Conservation (phyloP, 2,329 filamentous ascomycete genomes). For the Fusarium brachygibbosum region DNA sequence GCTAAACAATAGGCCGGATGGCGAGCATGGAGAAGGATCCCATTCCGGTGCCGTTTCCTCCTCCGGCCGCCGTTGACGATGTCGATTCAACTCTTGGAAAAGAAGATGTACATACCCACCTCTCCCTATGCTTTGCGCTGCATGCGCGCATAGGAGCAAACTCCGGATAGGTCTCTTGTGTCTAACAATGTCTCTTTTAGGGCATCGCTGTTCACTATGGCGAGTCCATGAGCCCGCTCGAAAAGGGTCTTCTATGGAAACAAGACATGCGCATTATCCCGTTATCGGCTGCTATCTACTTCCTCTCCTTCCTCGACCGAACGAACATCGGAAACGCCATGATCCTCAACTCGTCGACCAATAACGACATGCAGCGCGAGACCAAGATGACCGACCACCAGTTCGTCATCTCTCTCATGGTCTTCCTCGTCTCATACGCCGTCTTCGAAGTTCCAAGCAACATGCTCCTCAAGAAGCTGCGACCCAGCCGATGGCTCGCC, state of each 20-base stretch:
- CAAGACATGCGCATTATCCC: constrained; percentile 75
- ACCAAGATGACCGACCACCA: constrained; percentile 72
- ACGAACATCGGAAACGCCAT: constrained; percentile 79
- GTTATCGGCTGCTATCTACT: constrained; percentile 72
- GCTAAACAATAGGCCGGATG: constrained; percentile 38
- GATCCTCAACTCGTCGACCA: constrained; percentile 71
- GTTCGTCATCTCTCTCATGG: constrained; percentile 70
- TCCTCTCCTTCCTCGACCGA: constrained; percentile 76
- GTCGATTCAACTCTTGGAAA: constrained; percentile 48
- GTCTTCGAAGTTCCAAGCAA: constrained; percentile 76
- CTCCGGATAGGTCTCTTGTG: background rate
- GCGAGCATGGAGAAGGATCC: constrained; percentile 38
- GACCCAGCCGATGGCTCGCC: constrained; percentile 73
- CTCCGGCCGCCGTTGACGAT: constrained; percentile 47
- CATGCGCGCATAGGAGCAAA: constrained; percentile 5
- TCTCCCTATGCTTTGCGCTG: constrained; percentile 2
- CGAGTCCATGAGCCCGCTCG: constrained; percentile 47
- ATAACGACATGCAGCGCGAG: constrained; percentile 72
- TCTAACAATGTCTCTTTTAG: constrained; percentile 37
- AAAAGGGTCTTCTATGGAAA: constrained; percentile 64
- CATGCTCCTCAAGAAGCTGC: constrained; percentile 73
- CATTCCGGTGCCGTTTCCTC: constrained; percentile 45
- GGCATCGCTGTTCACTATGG: constrained; percentile 39
- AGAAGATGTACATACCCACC: constrained; percentile 39
- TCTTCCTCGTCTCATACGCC: constrained; percentile 72